These are phyloP conservation scores for Mortierella polycephala DNA, from an alignment of 371 early-diverging fungal genomes.

Conservation along the genomic window DNA sequence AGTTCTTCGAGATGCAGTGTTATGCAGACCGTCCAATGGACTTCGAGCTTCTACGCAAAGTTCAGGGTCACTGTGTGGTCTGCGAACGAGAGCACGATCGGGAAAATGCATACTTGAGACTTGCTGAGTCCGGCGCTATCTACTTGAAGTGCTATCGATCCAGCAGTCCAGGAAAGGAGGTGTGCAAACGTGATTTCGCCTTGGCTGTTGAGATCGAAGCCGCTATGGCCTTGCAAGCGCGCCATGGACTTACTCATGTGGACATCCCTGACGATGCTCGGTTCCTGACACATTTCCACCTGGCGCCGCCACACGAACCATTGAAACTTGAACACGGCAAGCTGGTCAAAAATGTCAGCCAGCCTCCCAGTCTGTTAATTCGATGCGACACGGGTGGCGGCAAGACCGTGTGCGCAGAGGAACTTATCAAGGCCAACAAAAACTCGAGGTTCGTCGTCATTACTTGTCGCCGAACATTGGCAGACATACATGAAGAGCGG, in stretches of 20 bases:
- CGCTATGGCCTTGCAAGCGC: not conserved
- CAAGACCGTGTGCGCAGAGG: slow-evolving; percentile 14
- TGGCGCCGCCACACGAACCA: slow-evolving; percentile 4
- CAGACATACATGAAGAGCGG: slow-evolving; percentile 13
- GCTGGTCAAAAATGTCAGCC: not conserved
- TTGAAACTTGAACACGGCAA: slow-evolving; percentile 10
- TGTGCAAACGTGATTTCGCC: not conserved
- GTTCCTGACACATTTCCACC: slow-evolving; percentile 1
- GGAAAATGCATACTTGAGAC: slow-evolving; percentile 5
- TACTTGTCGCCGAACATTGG: slow-evolving; percentile 6
- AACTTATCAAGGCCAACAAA: slow-evolving; percentile 10
- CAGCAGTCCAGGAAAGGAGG: not conserved
- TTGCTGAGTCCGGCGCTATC: not conserved
- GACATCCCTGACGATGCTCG: slow-evolving; percentile 10
- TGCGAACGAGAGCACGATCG: slow-evolving; percentile 6
- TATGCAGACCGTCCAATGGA: not conserved
- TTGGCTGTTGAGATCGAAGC: not conserved
- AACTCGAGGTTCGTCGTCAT: slow-evolving; percentile 6
- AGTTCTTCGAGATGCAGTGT: slow-evolving; percentile 10
- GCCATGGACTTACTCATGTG: not conserved
- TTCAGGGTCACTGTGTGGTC: slow-evolving; percentile 1
- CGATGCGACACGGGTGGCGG: slow-evolving; percentile 15
- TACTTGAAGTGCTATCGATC: slow-evolving; percentile 14
- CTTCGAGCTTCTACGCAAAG: slow-evolving; percentile 9
- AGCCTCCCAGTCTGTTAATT: slow-evolving; percentile 24